Conservation (phyloP, 176 grass and related monocot genomes). For the Phoenix dactylifera region DNA sequence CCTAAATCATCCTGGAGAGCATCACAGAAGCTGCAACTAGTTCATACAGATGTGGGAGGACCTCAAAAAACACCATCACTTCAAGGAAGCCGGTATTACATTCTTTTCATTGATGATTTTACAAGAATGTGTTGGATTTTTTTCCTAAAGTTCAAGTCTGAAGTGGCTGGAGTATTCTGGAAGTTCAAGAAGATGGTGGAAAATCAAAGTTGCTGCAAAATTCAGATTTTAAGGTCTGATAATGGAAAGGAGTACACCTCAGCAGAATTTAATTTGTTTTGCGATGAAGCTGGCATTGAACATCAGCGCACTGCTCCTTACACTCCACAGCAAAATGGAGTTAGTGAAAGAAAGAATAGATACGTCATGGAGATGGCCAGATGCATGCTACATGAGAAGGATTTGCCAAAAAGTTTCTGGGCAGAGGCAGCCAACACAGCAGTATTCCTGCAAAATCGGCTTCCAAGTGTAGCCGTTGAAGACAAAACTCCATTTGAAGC, state of each 20-base stretch:
- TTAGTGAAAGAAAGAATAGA: no score
- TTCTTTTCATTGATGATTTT: no score
- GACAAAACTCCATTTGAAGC: background rate
- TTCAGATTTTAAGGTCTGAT: no score
- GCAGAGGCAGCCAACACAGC: background rate
- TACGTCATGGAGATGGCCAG: background rate
- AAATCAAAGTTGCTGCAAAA: background rate
- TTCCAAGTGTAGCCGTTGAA: background rate
- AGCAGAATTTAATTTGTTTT: background rate
- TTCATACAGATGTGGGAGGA: no score
- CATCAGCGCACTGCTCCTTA: no score
- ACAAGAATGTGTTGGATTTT: background rate
- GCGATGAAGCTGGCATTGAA: constrained; percentile 1
- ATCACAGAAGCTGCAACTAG: no score
- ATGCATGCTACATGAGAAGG: constrained; percentile 1
- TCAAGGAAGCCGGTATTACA: no score
- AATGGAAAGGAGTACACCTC: background rate
- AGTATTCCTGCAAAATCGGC: background rate
- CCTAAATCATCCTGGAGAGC: no score
- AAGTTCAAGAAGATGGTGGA: background rate
- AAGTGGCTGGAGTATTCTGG: background rate
- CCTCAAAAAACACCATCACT: no score
- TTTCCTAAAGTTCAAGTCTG: background rate
- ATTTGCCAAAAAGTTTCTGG: background rate
- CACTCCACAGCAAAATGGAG: no score